Percentiles rank a stretch among this genome's conserved stretches.
phyloP scores from a whole-genome alignment of 2,329 filamentous ascomycete genomes.

The Stromatinia cepivora region DNA sequence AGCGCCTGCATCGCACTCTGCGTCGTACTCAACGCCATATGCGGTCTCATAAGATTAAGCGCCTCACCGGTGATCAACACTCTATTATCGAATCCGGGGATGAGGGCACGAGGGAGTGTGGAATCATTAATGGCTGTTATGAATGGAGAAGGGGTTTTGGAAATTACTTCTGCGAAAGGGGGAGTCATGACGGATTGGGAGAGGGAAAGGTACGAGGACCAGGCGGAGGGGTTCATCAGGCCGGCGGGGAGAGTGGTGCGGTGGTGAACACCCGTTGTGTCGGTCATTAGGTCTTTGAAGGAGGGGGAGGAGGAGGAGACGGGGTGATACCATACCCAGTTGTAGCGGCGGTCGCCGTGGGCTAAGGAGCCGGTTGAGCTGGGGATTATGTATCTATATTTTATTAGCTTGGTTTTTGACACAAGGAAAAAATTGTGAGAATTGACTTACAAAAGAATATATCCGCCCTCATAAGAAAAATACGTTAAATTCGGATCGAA shows the following conservation, averaged over 20 bases:
- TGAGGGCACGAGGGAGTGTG: conserved; percentile 41
- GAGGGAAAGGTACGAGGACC: conserved; percentile 26
- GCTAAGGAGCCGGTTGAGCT: conserved; percentile 44
- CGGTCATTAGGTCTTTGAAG: conserved; percentile 40
- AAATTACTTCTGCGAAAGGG: conserved; percentile 42
- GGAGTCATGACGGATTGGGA: conserved; percentile 25
- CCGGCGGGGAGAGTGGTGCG: conserved; percentile 30
- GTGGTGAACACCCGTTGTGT: conserved; percentile 37
- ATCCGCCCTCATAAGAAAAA: conserved; percentile 44
- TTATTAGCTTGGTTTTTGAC: neutral
- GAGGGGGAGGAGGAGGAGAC: conserved; percentile 25
- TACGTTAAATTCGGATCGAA: conserved; percentile 46
- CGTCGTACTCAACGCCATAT: conserved; percentile 47
- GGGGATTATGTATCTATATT: conserved; percentile 45
- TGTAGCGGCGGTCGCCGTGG: conserved; percentile 46
- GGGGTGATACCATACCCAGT: conserved; percentile 50
- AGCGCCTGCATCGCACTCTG: conserved; percentile 43
- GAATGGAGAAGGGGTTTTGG: conserved; percentile 45
- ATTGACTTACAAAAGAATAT: conserved; percentile 42
- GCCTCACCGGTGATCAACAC: conserved; percentile 47
- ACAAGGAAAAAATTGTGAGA: neutral
- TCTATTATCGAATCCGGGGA: conserved; percentile 44
- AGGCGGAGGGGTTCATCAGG: conserved; percentile 27
- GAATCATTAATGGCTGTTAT: conserved; percentile 47
- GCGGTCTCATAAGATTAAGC: conserved; percentile 47